phyloP scores from a whole-genome alignment of 2,329 filamentous ascomycete species.

The Sclerotinia minor region DNA sequence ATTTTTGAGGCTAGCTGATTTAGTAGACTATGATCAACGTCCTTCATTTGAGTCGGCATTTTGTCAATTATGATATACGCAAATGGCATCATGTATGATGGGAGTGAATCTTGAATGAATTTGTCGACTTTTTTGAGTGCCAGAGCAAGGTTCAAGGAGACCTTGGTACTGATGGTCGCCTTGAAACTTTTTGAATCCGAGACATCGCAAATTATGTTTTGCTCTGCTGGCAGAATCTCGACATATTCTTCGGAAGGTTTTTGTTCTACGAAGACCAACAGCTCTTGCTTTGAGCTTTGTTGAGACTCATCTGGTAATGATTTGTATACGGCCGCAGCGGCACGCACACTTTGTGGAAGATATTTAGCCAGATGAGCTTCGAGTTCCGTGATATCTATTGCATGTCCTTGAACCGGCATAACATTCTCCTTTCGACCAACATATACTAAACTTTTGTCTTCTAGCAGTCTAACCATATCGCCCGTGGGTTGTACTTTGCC shows the following conservation, averaged over 20 bases:
- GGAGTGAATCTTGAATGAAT: slow-evolving; percentile 47
- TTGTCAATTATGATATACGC: slow-evolving; percentile 47
- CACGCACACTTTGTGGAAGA: slow-evolving; percentile 41
- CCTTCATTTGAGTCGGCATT: slow-evolving; percentile 38
- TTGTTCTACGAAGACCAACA: slow-evolving; percentile 15
- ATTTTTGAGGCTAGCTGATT: slow-evolving; percentile 8
- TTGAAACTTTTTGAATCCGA: slow-evolving; percentile 27
- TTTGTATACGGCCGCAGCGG: slow-evolving; percentile 36
- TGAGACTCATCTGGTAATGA: slow-evolving; percentile 14
- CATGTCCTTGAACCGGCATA: slow-evolving; percentile 43
- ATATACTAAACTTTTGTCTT: slow-evolving; percentile 53
- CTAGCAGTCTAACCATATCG: slow-evolving; percentile 56
- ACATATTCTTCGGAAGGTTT: slow-evolving; percentile 4
- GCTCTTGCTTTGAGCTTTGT: slow-evolving; percentile 13
- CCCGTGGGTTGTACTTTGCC: slow-evolving; percentile 54
- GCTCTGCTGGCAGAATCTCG: neutral
- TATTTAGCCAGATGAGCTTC: slow-evolving; percentile 44
- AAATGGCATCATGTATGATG: slow-evolving; percentile 50
- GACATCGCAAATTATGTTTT: neutral
- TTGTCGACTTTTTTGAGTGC: slow-evolving; percentile 47
- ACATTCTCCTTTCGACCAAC: slow-evolving; percentile 59
- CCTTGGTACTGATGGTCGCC: slow-evolving; percentile 32
- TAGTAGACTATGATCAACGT: slow-evolving; percentile 41
- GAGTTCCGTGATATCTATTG: slow-evolving; percentile 45
- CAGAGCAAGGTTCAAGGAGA: slow-evolving; percentile 40